Percentiles rank a stretch among this genome's conserved stretches.
phyloP scores from a whole-genome alignment of 176 grass and related monocot genomes.

The Saccharum spontaneum region DNA sequence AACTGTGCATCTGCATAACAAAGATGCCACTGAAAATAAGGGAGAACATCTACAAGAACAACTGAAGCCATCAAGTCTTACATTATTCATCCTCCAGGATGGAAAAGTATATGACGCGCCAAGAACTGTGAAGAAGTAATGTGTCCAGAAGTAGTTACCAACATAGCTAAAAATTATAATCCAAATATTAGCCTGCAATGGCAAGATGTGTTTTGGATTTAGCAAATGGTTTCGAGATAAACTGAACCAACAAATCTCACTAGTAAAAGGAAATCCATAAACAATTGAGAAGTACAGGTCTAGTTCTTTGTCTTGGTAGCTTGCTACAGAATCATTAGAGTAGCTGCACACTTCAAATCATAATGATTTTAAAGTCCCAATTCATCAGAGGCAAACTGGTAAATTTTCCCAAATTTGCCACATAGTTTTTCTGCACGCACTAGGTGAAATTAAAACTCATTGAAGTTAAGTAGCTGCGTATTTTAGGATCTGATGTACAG shows the following conservation, averaged over 20 bases:
- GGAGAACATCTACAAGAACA: background rate
- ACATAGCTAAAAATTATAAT: slow-evolving; percentile 99
- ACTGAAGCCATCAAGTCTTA: slow-evolving; percentile 42
- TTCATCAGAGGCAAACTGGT: slow-evolving; percentile 20
- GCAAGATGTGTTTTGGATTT: slow-evolving; percentile 27
- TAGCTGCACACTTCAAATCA: slow-evolving; percentile 11
- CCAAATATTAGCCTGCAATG: slow-evolving; percentile 91
- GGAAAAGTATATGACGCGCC: slow-evolving; percentile 96
- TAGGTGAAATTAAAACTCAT: background rate
- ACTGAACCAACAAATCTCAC: background rate
- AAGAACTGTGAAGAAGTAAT: slow-evolving; percentile 98
- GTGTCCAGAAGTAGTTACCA: slow-evolving; percentile 99
- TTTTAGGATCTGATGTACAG: background rate
- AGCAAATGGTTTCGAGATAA: slow-evolving; percentile 23
- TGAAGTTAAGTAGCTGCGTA: background rate
- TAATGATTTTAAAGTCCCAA: background rate
- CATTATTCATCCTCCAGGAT: slow-evolving; percentile 99
- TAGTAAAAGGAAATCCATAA: slow-evolving; percentile 13
- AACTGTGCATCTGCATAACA: background rate
- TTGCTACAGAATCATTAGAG: background rate
- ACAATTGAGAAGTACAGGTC: background rate
- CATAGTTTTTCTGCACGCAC: background rate
- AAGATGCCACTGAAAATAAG: background rate
- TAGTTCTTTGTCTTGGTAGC: background rate
- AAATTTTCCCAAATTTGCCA: background rate